These are phyloP conservation scores for Pythium plurisporium DNA, from an alignment of 352 stramenopile genomes.

Conservation along the genomic window DNA sequence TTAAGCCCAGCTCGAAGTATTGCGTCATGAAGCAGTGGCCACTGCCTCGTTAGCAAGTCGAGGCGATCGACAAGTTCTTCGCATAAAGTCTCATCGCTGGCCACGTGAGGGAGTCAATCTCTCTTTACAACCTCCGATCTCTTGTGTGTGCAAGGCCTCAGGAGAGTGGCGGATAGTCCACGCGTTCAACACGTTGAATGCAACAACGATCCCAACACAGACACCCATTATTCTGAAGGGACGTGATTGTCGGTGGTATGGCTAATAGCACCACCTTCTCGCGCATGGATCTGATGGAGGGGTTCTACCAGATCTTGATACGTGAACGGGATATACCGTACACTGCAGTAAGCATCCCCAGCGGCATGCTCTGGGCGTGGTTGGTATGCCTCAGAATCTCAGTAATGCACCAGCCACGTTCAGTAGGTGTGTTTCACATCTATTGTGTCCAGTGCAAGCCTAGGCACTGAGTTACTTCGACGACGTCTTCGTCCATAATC, in stretches of 20 bases:
- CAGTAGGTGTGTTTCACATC: constrained; percentile 19
- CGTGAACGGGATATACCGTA: constrained; percentile 18
- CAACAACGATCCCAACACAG: constrained; percentile 22
- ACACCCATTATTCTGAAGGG: constrained; percentile 27
- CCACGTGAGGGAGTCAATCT: constrained; percentile 22
- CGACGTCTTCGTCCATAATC: constrained; percentile 26
- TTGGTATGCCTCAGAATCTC: constrained; percentile 25
- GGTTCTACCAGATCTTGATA: constrained; percentile 29
- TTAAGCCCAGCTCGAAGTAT: constrained; percentile 9
- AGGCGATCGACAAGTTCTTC: constrained; percentile 21
- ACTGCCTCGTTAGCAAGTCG: constrained; percentile 13
- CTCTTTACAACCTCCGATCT: constrained; percentile 20
- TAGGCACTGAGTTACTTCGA: constrained; percentile 26
- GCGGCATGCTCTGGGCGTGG: constrained; percentile 26
- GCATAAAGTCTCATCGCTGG: not conserved
- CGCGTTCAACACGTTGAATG: constrained; percentile 22
- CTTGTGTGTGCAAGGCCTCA: constrained; percentile 27
- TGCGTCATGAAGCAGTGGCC: constrained; percentile 14
- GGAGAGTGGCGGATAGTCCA: constrained; percentile 30
- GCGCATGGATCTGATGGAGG: constrained; percentile 20
- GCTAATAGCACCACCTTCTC: constrained; percentile 16
- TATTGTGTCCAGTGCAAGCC: constrained; percentile 9
- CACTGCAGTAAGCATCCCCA: constrained; percentile 20
- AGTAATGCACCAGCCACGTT: constrained; percentile 22
- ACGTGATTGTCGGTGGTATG: constrained; percentile 26